These are phyloP conservation scores for Glutinoglossum americanum DNA, from an alignment of 495 filamentous ascomycete genomes.

Conservation along the genomic window DNA sequence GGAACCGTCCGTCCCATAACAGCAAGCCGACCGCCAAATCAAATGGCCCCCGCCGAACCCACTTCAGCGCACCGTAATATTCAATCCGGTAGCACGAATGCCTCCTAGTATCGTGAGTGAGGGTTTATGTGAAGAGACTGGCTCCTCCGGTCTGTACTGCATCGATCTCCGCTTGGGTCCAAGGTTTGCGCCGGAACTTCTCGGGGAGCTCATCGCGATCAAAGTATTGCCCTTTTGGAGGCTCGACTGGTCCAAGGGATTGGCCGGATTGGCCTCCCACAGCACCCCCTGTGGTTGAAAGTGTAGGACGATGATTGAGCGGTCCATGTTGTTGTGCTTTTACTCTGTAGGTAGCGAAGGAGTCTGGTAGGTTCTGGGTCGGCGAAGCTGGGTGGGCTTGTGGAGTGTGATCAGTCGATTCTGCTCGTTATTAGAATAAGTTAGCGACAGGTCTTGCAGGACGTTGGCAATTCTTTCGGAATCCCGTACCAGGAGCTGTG, in stretches of 20 bases:
- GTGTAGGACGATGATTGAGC: conserved; percentile 33
- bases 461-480: conserved; percentile 6
- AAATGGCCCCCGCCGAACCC: background rate
- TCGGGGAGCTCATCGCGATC: conserved; percentile 72
- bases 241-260: conserved; percentile 45
- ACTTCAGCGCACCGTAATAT: background rate
- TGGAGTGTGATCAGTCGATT: conserved; percentile 49
- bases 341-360: conserved; percentile 78
- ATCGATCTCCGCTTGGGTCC: conserved; percentile 72
- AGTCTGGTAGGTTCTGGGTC: conserved; percentile 33
- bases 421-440: conserved; percentile 17
- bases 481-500: conserved; percentile 44
- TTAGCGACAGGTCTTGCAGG: background rate
- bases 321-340: conserved; percentile 91
- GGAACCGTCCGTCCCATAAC: background rate
- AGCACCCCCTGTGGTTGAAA: conserved; percentile 21
- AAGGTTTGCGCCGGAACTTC: conserved; percentile 54
- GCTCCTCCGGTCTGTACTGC: conserved; percentile 86
- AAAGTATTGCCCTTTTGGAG: conserved; percentile 56
- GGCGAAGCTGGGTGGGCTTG: conserved; percentile 38
- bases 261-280: conserved; percentile 45
- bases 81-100: background rate
- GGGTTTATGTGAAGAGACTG: conserved; percentile 30
- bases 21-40: background rate
- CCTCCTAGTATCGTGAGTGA: background rate